Percentiles rank a stretch among this genome's conserved stretches.
phyloP scores from a whole-genome alignment of 176 grass and related monocot species.

The Zea luxurians region DNA sequence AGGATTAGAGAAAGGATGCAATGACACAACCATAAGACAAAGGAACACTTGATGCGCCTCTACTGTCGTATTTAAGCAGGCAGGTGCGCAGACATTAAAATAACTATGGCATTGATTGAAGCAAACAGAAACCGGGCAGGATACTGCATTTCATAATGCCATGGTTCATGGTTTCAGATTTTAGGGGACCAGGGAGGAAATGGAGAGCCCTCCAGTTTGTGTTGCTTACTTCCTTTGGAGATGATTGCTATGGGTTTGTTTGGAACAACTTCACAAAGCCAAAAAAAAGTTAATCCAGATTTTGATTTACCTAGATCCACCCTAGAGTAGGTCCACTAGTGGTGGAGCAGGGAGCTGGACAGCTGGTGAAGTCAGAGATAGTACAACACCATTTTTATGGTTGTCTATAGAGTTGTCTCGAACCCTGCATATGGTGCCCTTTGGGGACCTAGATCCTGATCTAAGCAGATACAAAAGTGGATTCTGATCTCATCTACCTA shows the following conservation, averaged over 20 bases:
- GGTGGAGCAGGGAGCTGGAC: too few relatives aligned
- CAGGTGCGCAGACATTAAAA: constrained; percentile 18
- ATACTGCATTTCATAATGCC: constrained; percentile 1
- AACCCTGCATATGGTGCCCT: background rate
- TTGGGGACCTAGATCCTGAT: constrained; percentile 39
- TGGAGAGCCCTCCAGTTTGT: background rate
- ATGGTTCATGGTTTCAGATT: constrained; percentile 22
- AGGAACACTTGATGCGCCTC: constrained; percentile 32
- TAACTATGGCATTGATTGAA: constrained; percentile 34
- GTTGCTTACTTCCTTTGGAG: background rate
- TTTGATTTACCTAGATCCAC: too few relatives aligned
- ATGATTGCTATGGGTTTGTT: background rate
- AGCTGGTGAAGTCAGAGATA: too few relatives aligned
- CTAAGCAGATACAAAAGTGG: constrained; percentile 32
- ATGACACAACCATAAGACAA: constrained; percentile 26
- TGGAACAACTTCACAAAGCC: too few relatives aligned
- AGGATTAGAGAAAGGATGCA: too few relatives aligned
- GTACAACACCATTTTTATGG: too few relatives aligned
- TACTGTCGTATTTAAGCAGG: constrained; percentile 33
- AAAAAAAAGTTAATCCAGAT: too few relatives aligned
- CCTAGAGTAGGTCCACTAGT: too few relatives aligned
- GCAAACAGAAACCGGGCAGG: background rate
- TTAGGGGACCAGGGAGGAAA: constrained; percentile 13
- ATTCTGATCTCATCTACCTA: constrained; percentile 24
- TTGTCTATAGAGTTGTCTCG: too few relatives aligned